These are phyloP conservation scores for Codiaeum variegatum DNA, from an alignment of 441 rosid species.

Conservation along the genomic window DNA sequence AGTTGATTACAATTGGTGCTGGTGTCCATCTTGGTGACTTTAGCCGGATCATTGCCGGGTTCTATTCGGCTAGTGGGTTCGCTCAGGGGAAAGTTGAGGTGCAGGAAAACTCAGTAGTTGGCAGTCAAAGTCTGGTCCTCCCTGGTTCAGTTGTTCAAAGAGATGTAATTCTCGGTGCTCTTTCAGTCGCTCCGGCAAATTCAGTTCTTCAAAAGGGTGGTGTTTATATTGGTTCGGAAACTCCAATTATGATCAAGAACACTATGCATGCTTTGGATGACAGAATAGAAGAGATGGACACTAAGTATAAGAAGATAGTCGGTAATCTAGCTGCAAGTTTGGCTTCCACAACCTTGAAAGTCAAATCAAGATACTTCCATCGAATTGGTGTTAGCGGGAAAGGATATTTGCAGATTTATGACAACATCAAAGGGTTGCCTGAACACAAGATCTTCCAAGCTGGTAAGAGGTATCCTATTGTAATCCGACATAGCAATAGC, in stretches of 20 bases:
- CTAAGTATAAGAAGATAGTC: constrained; percentile 56
- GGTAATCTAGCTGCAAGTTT: constrained; percentile 59
- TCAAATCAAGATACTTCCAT: constrained; percentile 64
- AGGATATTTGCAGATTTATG: constrained; percentile 46
- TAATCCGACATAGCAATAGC: constrained; percentile 69
- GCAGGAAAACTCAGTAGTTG: constrained; percentile 57
- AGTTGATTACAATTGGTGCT: constrained; percentile 39
- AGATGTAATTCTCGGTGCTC: constrained; percentile 62
- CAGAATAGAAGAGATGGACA: constrained; percentile 73
- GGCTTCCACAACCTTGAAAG: constrained; percentile 61
- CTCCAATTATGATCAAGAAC: constrained; percentile 61
- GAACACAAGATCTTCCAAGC: constrained; percentile 48
- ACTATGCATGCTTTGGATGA: constrained; percentile 62
- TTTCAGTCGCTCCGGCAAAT: constrained; percentile 59
- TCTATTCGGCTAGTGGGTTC: constrained; percentile 42
- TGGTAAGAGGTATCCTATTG: constrained; percentile 44
- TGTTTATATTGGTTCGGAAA: constrained; percentile 56
- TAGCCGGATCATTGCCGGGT: constrained; percentile 48
- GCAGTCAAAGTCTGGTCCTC: constrained; percentile 62
- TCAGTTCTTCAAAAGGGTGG: constrained; percentile 57
- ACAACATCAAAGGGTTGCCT: constrained; percentile 43
- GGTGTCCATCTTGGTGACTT: constrained; percentile 79
- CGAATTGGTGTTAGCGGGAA: constrained; percentile 61
- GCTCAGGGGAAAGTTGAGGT: constrained; percentile 37
- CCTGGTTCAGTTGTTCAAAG: constrained; percentile 50